Percentiles rank a stretch among this genome's conserved stretches.
phyloP scores from a whole-genome alignment of 2,329 filamentous ascomycete species.

The Exophiala bonariae region DNA sequence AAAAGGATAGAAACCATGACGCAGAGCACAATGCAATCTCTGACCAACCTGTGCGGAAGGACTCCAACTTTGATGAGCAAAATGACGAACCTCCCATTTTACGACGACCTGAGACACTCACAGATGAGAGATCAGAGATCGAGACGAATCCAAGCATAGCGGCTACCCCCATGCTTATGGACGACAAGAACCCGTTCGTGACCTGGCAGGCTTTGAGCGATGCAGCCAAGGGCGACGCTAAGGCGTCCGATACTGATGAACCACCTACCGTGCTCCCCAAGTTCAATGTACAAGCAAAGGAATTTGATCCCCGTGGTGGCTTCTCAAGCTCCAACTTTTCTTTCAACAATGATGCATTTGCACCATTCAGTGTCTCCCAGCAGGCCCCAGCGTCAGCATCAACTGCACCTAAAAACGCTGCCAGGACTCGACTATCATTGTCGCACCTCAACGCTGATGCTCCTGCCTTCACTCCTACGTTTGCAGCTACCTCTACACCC shows the following conservation, averaged over 20 bases:
- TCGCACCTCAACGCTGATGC: constrained; percentile 66
- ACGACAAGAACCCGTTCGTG: constrained; percentile 26
- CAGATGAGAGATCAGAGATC: constrained; percentile 46
- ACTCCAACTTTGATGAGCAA: constrained; percentile 28
- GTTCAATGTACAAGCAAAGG: constrained; percentile 84
- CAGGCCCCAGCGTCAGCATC: constrained; percentile 2
- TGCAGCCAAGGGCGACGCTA: constrained; percentile 22
- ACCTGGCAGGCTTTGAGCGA: constrained; percentile 25
- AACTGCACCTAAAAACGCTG: constrained; percentile 3
- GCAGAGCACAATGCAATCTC: constrained; percentile 25
- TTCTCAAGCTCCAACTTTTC: constrained; percentile 49
- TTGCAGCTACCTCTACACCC: constrained; percentile 7
- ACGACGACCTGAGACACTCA: constrained; percentile 26
- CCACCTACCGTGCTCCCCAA: constrained; percentile 65
- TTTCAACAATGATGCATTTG: constrained; percentile 44
- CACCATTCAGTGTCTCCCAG: constrained; percentile 13
- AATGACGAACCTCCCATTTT: constrained; percentile 47
- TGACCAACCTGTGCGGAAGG: constrained; percentile 29
- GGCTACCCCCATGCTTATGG: constrained; percentile 61
- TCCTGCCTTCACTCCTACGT: constrained; percentile 66
- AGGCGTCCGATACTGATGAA: constrained; percentile 27
- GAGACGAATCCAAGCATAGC: constrained; percentile 74
- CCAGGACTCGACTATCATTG: constrained; percentile 12
- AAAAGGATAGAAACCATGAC: constrained; percentile 29
- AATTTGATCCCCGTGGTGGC: constrained; percentile 64